These are phyloP conservation scores for Cupressus sempervirens DNA, from an alignment of 75 land plant genomes.

Conservation along the genomic window DNA sequence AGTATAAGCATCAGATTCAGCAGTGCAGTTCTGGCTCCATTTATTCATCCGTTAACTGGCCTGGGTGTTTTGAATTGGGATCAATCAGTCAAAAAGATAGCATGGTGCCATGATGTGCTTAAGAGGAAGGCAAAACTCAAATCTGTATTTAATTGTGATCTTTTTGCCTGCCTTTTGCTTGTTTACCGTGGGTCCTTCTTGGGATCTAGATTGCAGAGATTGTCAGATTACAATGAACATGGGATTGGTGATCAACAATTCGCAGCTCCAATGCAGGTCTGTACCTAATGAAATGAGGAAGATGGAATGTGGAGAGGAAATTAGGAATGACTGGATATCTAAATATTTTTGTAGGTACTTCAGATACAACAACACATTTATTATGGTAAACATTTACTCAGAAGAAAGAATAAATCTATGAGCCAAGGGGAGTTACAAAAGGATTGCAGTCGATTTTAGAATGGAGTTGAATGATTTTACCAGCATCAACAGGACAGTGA, in stretches of 20 bases:
- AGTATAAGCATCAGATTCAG: too few species aligned
- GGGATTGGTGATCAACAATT: not conserved
- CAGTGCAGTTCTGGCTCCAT: too few species aligned
- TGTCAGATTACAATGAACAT: not conserved
- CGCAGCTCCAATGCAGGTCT: not conserved
- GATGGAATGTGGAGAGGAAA: not conserved
- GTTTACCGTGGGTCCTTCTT: not conserved
- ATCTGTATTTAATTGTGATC: not conserved
- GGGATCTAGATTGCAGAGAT: not conserved
- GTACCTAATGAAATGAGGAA: not conserved
- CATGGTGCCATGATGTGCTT: too few species aligned
- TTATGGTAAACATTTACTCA: not conserved
- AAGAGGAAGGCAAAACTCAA: not conserved
- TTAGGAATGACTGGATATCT: not conserved
- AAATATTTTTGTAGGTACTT: not conserved
- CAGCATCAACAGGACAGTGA: not conserved
- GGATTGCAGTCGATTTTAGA: not conserved
- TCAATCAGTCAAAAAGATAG: too few species aligned
- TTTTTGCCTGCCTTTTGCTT: not conserved
- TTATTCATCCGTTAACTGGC: too few species aligned
- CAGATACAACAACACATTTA: not conserved
- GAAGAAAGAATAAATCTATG: not conserved
- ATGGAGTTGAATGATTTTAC: not conserved
- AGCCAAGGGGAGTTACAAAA: not conserved
- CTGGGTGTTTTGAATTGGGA: too few species aligned